Evolutionary conservation across 495 filamentous ascomycete genomes (phyloP).

Genomic region (Penicillium ucsense): DNA sequence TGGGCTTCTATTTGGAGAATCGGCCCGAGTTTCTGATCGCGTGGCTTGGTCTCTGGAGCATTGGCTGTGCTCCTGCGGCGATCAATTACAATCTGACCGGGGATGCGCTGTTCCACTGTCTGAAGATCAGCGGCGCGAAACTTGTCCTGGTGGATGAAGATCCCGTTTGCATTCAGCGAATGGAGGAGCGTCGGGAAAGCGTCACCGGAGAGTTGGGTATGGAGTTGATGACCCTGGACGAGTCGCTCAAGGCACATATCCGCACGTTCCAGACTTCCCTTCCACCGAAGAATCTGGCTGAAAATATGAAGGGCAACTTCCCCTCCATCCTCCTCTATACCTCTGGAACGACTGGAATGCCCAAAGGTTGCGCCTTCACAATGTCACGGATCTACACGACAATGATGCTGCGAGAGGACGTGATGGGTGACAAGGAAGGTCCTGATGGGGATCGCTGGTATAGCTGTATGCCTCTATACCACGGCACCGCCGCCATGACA

Average conservation of each 20-base stretch:
- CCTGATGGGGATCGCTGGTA: slow-evolving; percentile 55
- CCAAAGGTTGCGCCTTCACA: slow-evolving; percentile 51
- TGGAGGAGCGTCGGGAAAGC: slow-evolving; percentile 40
- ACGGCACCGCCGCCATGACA: slow-evolving; percentile 58
- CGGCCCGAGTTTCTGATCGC: slow-evolving; percentile 57
- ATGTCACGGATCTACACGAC: slow-evolving; percentile 25
- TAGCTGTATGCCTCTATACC: slow-evolving; percentile 73
- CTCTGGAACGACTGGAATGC: slow-evolving; percentile 58
- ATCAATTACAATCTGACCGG: slow-evolving; percentile 66
- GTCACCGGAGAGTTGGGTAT: slow-evolving; percentile 46
- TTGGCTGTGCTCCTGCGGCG: slow-evolving; percentile 58
- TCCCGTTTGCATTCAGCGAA: slow-evolving; percentile 36
- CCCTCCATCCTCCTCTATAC: slow-evolving; percentile 61
- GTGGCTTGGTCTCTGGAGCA: slow-evolving; percentile 51
- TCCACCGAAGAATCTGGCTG: slow-evolving; percentile 24
- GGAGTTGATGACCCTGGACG: slow-evolving; percentile 41
- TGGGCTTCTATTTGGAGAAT: slow-evolving; percentile 62
- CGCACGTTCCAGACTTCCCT: slow-evolving; percentile 33
- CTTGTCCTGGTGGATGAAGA: slow-evolving; percentile 61
- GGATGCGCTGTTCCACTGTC: slow-evolving; percentile 59
- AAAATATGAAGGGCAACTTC: slow-evolving; percentile 35
- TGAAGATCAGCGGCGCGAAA: slow-evolving; percentile 49
- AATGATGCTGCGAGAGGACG: slow-evolving; percentile 15
- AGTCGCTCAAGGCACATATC: slow-evolving; percentile 38
- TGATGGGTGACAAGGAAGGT: slow-evolving; percentile 21